These are phyloP conservation scores for Fragosphaeria purpurea DNA, from an alignment of 2,329 filamentous ascomycete species.

Conservation along the genomic window DNA sequence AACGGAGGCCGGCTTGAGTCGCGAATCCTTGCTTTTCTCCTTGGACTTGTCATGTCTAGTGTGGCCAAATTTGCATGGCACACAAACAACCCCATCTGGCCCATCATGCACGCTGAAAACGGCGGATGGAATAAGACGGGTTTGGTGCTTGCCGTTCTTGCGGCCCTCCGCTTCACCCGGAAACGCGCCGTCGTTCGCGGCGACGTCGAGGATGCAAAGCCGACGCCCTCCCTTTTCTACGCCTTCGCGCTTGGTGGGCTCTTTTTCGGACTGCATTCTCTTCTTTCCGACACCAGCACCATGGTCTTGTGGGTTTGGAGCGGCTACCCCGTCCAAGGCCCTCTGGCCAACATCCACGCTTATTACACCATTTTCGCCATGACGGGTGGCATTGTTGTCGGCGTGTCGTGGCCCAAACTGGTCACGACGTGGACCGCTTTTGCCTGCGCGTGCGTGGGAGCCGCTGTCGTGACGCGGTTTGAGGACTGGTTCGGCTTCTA, in stretches of 20 bases:
- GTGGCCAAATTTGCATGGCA: slow-evolving; percentile 86
- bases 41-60: slow-evolving; percentile 76
- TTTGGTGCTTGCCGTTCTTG: slow-evolving; percentile 62
- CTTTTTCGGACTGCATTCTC: slow-evolving; percentile 81
- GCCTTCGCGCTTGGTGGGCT: slow-evolving; percentile 72
- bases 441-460: slow-evolving; percentile 67
- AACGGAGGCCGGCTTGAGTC: slow-evolving; percentile 70
- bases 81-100: slow-evolving; percentile 97
- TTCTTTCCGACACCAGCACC: slow-evolving; percentile 93
- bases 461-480: slow-evolving; percentile 64
- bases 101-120: slow-evolving; percentile 79
- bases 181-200: slow-evolving; percentile 41
- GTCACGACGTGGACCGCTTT: slow-evolving; percentile 72
- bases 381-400: slow-evolving; percentile 67
- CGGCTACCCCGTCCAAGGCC: slow-evolving; percentile 82
- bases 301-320: slow-evolving; percentile 99
- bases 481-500: slow-evolving; percentile 85
- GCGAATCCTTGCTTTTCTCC: slow-evolving; percentile 67
- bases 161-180: slow-evolving; percentile 66
- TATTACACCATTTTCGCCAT: slow-evolving; percentile 79
- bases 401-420: slow-evolving; percentile 62
- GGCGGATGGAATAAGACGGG: slow-evolving; percentile 89
- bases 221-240: slow-evolving; percentile 36
- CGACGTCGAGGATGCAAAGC: slow-evolving; percentile 12
- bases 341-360: slow-evolving; percentile 80